phyloP scores from a whole-genome alignment of 2,329 filamentous ascomycete species.

The Fusarium coffeatum region DNA sequence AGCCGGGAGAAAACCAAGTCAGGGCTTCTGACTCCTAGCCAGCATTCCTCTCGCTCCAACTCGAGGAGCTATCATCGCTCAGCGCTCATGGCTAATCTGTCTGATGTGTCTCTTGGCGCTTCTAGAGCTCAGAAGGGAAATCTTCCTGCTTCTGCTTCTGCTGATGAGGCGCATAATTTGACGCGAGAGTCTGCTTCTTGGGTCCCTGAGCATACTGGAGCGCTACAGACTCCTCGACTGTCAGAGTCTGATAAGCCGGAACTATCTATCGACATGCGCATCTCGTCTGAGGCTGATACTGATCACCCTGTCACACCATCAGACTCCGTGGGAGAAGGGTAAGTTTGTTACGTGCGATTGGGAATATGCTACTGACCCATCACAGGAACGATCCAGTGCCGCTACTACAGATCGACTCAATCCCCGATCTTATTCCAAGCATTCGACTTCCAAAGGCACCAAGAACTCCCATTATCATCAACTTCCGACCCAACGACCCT shows the following conservation, averaged over 20 bases:
- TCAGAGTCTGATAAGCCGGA: conserved; percentile 23
- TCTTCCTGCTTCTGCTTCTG: neutral
- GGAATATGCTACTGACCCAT: conserved; percentile 3
- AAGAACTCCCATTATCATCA: conserved; percentile 31
- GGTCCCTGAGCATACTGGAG: conserved; percentile 26
- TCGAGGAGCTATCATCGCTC: conserved; percentile 43
- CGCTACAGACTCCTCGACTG: conserved; percentile 9
- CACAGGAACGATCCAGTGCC: conserved; percentile 23
- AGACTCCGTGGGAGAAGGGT: conserved; percentile 19
- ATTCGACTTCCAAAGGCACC: conserved; percentile 11
- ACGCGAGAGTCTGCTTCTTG: conserved; percentile 30
- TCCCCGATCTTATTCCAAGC: conserved; percentile 16
- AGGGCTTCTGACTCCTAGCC: conserved; percentile 42
- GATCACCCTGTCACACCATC: conserved; percentile 33
- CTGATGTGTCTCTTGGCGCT: conserved; percentile 30
- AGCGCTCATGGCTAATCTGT: conserved; percentile 19
- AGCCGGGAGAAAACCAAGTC: conserved; percentile 39
- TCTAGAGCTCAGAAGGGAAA: neutral
- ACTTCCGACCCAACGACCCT: conserved; percentile 51
- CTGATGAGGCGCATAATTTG: conserved; percentile 13
- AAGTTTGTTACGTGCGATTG: neutral
- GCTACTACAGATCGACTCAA: conserved; percentile 35
- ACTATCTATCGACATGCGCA: conserved; percentile 27
- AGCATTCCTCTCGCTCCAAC: conserved; percentile 46
- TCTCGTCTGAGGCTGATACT: conserved; percentile 34